Evolutionary conservation across 2,329 filamentous ascomycete species (phyloP), one percentile per base, ranked within the genome.

Genomic region (Aspergillus neotritici): DNA sequence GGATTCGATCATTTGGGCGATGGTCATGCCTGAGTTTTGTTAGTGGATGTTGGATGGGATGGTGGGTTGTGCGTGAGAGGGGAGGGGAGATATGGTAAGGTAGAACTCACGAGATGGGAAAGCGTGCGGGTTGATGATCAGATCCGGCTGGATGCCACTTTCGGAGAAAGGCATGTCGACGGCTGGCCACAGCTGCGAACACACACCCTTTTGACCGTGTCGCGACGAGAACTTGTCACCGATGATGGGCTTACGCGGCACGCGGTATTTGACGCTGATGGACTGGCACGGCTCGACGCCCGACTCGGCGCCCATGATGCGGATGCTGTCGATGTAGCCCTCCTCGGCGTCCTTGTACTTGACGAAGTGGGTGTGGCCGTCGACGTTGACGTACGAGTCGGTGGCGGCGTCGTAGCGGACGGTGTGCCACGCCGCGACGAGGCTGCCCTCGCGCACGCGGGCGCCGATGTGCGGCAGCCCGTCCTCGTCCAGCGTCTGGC

Each of bases 191-290:
- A 96, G 93, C 64, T 97, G 91, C 13, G 89, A 96, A 60, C 80
- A 84, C 39, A 97, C 93, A 81, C 93, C 93, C 71, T 98, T 98
- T 66, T 98, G 93, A 48, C 93, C 93, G 75, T 98, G 93, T 50
- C 93, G 85, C 37, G 93, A 98, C 9, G 93, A 97, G 74, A 98
- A 98, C 69, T 98, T 98, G 77, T 98, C 93, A 66, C 93, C 93
- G 47, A 98, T 96, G 55, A 95, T 78, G 5, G 93, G 93, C 13
- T 86, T 83, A 58, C 93, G 84, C 32, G 93, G 91, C 50, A 97
- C 79, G 30, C 93, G 86, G 58, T 95, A 85, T 70, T 96, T 97
- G 74, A 98, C 80, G 47, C 88, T 94, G 56, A 98, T 77, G 11
- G 85, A 84, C 70, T 97, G 91, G 52, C 84, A 82, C 3, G 87